Evolutionary conservation across 352 stramenopile species (phyloP).

Genomic region (Peronospora belbahrii): DNA sequence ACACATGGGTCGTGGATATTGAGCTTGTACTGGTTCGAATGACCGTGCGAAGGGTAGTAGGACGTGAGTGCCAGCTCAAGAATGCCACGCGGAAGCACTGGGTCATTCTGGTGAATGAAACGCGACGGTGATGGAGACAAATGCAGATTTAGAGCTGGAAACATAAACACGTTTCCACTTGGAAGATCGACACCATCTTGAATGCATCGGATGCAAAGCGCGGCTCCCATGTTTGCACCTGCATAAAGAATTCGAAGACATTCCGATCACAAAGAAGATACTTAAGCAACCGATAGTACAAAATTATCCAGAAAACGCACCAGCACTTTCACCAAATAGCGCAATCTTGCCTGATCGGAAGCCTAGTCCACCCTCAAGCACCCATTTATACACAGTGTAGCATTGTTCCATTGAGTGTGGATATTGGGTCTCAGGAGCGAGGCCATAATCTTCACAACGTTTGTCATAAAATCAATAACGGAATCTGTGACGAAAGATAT

Average conservation of each 20-base stretch:
- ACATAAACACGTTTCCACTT: slow-evolving; percentile 81
- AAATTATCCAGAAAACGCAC: slow-evolving; percentile 18
- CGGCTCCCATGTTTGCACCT: slow-evolving; percentile 84
- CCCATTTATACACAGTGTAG: slow-evolving; percentile 81
- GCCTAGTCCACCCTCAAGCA: slow-evolving; percentile 60
- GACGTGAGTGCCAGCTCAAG: slow-evolving; percentile 75
- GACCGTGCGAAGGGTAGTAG: slow-evolving; percentile 77
- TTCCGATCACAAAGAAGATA: background rate
- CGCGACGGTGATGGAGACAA: slow-evolving; percentile 80
- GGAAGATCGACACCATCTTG: slow-evolving; percentile 64
- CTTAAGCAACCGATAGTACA: background rate
- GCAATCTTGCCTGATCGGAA: slow-evolving; percentile 62
- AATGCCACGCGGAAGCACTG: slow-evolving; percentile 72
- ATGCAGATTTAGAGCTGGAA: slow-evolving; percentile 86
- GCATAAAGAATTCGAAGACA: slow-evolving; percentile 1
- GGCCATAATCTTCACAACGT: slow-evolving; percentile 53
- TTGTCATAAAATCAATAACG: background rate
- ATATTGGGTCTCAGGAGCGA: slow-evolving; percentile 79
- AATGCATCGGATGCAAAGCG: slow-evolving; percentile 79
- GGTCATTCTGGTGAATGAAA: slow-evolving; percentile 84
- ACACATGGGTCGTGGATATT: slow-evolving; percentile 87
- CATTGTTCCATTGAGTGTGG: slow-evolving; percentile 72
- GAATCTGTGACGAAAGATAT: slow-evolving; percentile 1
- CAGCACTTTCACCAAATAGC: slow-evolving; percentile 80
- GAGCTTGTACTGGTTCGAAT: slow-evolving; percentile 83